Conservation (phyloP, 345 rosid species). For the Eucalyptus fibrosa region DNA sequence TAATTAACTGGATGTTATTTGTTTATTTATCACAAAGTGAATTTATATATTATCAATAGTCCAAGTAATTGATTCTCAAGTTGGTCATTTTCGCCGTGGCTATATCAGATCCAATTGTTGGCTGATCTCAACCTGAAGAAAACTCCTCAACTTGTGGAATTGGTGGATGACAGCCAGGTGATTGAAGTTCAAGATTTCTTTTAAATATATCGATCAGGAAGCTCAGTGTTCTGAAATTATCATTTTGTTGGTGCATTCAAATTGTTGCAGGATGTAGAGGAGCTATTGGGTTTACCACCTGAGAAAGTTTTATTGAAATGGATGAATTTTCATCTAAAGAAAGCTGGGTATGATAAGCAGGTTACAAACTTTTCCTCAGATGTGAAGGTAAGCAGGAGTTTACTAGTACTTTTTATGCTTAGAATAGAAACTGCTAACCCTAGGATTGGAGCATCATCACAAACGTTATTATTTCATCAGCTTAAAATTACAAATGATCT, state of each 20-base stretch:
- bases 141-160: constrained; percentile 87
- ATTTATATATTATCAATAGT: not conserved
- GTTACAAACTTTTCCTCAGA: constrained; percentile 94
- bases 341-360: constrained; percentile 78
- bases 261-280: constrained; percentile 77
- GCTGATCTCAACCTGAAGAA: constrained; percentile 92
- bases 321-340: constrained; percentile 97
- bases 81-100: not conserved
- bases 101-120: constrained; percentile 76
- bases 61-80: not conserved
- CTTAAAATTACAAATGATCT: not conserved
- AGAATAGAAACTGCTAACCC: not conserved
- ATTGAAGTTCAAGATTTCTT: not conserved
- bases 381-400: constrained; percentile 56
- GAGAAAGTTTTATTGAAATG: constrained; percentile 93
- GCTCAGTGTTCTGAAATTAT: not conserved
- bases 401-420: not conserved
- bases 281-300: constrained; percentile 84
- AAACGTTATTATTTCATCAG: not conserved
- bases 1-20: constrained; percentile 2
- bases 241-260: not conserved
- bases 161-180: constrained; percentile 80
- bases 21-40: not conserved
- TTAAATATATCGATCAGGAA: not conserved
- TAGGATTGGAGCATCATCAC: not conserved